These are phyloP conservation scores for Globisporangium okanoganense DNA, from an alignment of 352 stramenopile species.

Conservation along the genomic window DNA sequence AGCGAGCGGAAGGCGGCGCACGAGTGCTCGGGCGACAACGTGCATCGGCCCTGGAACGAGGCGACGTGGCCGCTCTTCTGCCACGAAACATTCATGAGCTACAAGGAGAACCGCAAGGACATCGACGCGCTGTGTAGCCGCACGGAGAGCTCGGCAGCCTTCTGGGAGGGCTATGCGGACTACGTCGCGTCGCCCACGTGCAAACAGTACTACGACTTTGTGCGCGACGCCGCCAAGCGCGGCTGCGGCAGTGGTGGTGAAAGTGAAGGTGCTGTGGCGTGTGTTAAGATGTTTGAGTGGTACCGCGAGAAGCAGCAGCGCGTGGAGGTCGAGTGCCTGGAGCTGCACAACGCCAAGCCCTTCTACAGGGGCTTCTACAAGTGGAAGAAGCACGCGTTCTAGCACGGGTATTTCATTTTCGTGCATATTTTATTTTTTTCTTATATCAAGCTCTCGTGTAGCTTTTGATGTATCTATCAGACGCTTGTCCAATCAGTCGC, in stretches of 20 bases:
- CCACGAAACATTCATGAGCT: constrained; percentile 50
- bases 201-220: constrained; percentile 54
- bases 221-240: constrained; percentile 28
- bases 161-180: constrained; percentile 60
- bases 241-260: constrained; percentile 20
- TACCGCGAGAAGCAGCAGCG: constrained; percentile 33
- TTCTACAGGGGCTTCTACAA: constrained; percentile 21
- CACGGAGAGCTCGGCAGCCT: constrained; percentile 40
- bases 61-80: constrained; percentile 53
- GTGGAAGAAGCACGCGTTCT: constrained; percentile 12
- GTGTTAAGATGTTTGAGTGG: constrained; percentile 47
- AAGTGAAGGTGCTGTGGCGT: constrained; percentile 8
- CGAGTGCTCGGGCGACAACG: constrained; percentile 34
- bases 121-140: constrained; percentile 39
- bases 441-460: background rate
- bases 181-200: constrained; percentile 49
- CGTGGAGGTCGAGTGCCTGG: constrained; percentile 50
- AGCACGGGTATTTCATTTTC: no score
- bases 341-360: constrained; percentile 24
- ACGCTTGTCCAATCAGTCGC: background rate
- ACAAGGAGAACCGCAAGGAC: constrained; percentile 37
- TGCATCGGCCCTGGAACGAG: constrained; percentile 43
- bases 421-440: no score
- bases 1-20: constrained; percentile 42
- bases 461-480: background rate